These are phyloP conservation scores for Cucumis variabilis DNA, from an alignment of 331 rosid species.

Conservation along the genomic window DNA sequence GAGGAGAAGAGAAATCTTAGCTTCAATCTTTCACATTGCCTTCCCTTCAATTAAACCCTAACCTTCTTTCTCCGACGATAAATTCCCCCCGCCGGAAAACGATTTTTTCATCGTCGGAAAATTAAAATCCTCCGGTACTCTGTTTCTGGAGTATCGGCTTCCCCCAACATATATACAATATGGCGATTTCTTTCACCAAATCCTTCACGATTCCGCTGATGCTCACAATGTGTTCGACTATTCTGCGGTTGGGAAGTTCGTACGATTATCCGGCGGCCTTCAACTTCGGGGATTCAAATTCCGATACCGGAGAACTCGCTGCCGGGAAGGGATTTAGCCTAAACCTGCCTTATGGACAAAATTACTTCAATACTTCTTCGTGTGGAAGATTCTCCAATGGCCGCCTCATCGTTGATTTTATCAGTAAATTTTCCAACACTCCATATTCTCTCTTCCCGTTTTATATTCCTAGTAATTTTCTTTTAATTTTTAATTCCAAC, in stretches of 20 bases:
- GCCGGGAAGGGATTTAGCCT: slow-evolving; percentile 61
- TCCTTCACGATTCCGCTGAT: slow-evolving; percentile 21
- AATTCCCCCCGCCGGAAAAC: slow-evolving; percentile 10
- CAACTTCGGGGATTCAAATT: slow-evolving; percentile 95
- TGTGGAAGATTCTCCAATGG: slow-evolving; percentile 69
- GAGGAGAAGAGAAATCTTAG: background rate
- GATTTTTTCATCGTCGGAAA: background rate
- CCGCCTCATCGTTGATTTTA: slow-evolving; percentile 68
- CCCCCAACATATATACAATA: no score
- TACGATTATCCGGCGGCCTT: slow-evolving; percentile 66
- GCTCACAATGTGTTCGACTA: background rate
- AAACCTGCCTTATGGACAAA: slow-evolving; percentile 61
- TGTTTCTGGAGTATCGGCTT: background rate
- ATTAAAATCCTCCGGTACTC: background rate
- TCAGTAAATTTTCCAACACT: slow-evolving; percentile 48
- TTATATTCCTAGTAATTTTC: no score
- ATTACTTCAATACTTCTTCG: slow-evolving; percentile 57
- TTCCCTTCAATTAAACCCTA: slow-evolving; percentile 31
- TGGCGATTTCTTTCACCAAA: background rate
- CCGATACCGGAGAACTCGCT: slow-evolving; percentile 74
- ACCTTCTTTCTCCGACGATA: background rate
- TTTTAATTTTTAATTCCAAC: no score
- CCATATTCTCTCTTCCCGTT: background rate
- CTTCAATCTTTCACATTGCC: slow-evolving; percentile 9
- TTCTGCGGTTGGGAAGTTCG: background rate